Percentiles rank a stretch among this genome's conserved stretches.
Evolutionary conservation across 2,329 filamentous ascomycete genomes (phyloP).

Genomic region (Curvularia sp.): DNA sequence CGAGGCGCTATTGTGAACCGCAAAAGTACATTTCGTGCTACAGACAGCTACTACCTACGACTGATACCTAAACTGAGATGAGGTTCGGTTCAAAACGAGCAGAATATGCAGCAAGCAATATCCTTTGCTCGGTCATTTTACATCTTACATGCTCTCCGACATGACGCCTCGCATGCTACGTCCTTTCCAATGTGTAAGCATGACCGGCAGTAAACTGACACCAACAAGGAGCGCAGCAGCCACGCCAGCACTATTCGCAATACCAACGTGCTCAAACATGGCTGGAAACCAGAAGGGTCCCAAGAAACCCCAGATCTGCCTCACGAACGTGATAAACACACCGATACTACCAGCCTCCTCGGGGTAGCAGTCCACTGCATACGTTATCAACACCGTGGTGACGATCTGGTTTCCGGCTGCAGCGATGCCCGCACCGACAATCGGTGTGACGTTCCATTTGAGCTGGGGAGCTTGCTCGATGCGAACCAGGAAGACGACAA

Average conservation of each 20-base stretch:
- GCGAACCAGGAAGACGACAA: constrained; percentile 63
- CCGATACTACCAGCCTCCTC: constrained; percentile 63
- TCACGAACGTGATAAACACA: constrained; percentile 65
- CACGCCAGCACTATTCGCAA: constrained; percentile 49
- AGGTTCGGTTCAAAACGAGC: not conserved
- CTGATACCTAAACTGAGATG: not conserved
- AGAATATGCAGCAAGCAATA: not conserved
- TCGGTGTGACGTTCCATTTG: constrained; percentile 64
- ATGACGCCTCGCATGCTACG: constrained; percentile 29
- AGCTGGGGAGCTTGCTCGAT: constrained; percentile 53
- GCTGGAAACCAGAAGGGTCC: constrained; percentile 53
- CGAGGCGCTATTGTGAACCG: not conserved
- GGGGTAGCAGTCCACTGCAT: constrained; percentile 65
- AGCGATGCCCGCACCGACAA: constrained; percentile 60
- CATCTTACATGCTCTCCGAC: constrained; percentile 25
- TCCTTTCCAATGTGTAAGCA: constrained; percentile 39
- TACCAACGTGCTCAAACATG: constrained; percentile 50
- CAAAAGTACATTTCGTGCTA: not conserved
- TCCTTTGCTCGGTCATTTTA: not conserved
- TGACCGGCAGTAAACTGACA: constrained; percentile 34
- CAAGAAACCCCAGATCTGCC: constrained; percentile 57
- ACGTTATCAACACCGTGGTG: constrained; percentile 67
- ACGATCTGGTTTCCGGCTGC: constrained; percentile 67
- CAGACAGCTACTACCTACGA: too few species aligned
- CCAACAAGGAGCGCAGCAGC: constrained; percentile 45